A percentile compares a stretch with the other conserved stretches of the same genome.
These are phyloP conservation scores for Naematelia aurantialba DNA, from an alignment of 768 basidiomycete species.

Conservation along the genomic window DNA sequence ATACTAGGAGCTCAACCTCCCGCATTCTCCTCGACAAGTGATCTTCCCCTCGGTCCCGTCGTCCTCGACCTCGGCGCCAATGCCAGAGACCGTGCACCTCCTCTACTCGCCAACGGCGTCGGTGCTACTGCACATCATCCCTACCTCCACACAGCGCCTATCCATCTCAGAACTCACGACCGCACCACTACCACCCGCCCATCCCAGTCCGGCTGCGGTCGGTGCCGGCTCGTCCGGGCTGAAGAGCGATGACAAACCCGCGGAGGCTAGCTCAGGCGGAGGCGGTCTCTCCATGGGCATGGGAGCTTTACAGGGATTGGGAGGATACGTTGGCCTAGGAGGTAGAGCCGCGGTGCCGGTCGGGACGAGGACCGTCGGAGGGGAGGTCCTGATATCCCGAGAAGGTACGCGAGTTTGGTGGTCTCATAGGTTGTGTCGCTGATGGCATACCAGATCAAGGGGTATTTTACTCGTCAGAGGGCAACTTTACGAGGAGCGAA, in stretches of 20 bases:
- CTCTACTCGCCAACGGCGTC: slow-evolving; percentile 54
- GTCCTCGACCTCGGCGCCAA: slow-evolving; percentile 63
- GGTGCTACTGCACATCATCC: slow-evolving; percentile 34
- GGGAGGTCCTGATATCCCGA: slow-evolving; percentile 39
- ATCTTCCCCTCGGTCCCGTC: slow-evolving; percentile 71
- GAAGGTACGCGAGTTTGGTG: slow-evolving; percentile 30
- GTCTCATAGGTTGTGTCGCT: neutral
- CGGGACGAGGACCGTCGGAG: slow-evolving; percentile 32
- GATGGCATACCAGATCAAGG: slow-evolving; percentile 25
- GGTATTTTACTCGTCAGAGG: slow-evolving; percentile 41
- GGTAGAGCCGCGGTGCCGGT: slow-evolving; percentile 34
- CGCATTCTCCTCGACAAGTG: slow-evolving; percentile 85
- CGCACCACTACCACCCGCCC: slow-evolving; percentile 21
- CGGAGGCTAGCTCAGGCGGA: slow-evolving; percentile 3
- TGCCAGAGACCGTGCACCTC: slow-evolving; percentile 64
- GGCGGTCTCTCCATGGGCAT: slow-evolving; percentile 28
- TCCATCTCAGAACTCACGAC: slow-evolving; percentile 30
- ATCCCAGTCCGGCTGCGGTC: neutral
- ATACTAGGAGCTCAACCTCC: slow-evolving; percentile 68
- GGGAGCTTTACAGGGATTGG: slow-evolving; percentile 44
- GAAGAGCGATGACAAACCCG: slow-evolving; percentile 2
- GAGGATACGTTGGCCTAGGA: slow-evolving; percentile 48
- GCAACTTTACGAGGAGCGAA: slow-evolving; percentile 30
- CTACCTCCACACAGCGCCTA: slow-evolving; percentile 25
- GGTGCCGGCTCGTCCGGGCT: neutral